These are phyloP conservation scores for Pilatotrama ljubarskyi DNA, from an alignment of 768 basidiomycete genomes.

Conservation along the genomic window DNA sequence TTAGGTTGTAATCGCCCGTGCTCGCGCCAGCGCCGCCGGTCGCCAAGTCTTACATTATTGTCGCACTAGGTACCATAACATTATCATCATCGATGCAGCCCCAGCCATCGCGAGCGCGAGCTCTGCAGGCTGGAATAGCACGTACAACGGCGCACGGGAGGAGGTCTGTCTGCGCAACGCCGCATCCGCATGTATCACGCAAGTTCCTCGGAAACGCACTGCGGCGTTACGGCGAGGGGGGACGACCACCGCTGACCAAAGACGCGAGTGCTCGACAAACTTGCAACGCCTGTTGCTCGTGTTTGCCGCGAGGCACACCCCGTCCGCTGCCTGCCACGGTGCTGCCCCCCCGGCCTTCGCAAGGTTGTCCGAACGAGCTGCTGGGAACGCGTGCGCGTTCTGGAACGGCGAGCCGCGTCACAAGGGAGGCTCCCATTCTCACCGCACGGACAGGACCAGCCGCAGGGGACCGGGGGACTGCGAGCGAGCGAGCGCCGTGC, in stretches of 20 bases:
- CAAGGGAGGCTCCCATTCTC: slow-evolving; percentile 12
- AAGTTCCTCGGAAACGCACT: neutral
- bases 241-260: neutral
- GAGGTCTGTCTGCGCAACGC: slow-evolving; percentile 1
- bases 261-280: neutral
- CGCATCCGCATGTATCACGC: slow-evolving; percentile 18
- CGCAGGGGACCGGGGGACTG: neutral
- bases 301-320: slow-evolving; percentile 27
- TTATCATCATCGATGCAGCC: neutral
- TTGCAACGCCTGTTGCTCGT: slow-evolving; percentile 25
- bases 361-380: slow-evolving; percentile 1
- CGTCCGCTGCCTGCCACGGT: neutral
- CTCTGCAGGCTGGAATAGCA: neutral
- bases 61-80: slow-evolving; percentile 15
- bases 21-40: neutral
- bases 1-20: slow-evolving; percentile 20
- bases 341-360: slow-evolving; percentile 1
- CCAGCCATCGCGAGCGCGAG: neutral
- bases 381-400: slow-evolving; percentile 15
- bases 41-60: slow-evolving; percentile 17
- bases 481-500: neutral
- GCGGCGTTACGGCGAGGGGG: slow-evolving; percentile 13
- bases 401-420: slow-evolving; percentile 13
- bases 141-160: neutral
- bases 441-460: slow-evolving; percentile 5